Conservation (phyloP, 108 stramenopile species). For the Skeletonema potamos region DNA sequence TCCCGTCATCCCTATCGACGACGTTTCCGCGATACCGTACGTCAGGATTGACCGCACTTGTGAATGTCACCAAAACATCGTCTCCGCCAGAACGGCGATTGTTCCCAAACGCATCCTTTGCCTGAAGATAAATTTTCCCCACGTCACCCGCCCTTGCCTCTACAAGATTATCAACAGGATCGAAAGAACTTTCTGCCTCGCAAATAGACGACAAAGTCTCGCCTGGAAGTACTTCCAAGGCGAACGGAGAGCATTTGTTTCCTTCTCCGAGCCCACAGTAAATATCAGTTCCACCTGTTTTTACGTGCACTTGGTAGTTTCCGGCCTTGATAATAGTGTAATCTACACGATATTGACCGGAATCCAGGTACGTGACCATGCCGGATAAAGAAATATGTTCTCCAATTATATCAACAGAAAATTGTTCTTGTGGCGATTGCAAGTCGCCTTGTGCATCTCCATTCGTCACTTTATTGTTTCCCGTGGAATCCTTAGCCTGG, state of each 20-base stretch:
- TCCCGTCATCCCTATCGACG: conserved; percentile 64
- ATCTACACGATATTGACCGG: conserved; percentile 60
- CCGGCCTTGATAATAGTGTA: conserved; percentile 79
- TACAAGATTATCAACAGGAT: conserved; percentile 56
- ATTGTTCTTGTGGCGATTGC: conserved; percentile 50
- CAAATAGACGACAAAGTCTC: conserved; percentile 49
- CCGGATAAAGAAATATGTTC: conserved; percentile 25
- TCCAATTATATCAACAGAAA: conserved; percentile 55
- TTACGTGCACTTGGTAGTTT: conserved; percentile 64
- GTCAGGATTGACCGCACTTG: conserved; percentile 10
- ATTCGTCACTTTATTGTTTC: conserved; percentile 52
- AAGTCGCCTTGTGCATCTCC: conserved; percentile 53
- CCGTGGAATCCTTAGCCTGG: conserved; percentile 66
- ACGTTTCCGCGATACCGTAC: conserved; percentile 56
- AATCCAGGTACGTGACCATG: conserved; percentile 59
- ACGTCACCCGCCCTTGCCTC: conserved; percentile 73
- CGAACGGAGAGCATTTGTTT: conserved; percentile 80
- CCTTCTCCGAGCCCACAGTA: conserved; percentile 78
- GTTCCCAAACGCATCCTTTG: conserved; percentile 87
- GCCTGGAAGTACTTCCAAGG: conserved; percentile 66
- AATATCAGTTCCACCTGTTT: conserved; percentile 75
- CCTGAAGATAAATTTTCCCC: conserved; percentile 66
- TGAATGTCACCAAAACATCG: conserved; percentile 46
- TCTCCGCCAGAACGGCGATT: conserved; percentile 66
- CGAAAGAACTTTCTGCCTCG: conserved; percentile 55